These are phyloP conservation scores for Hanseniaspora clermontiae DNA, from an alignment of 805 yeast species.

Conservation along the genomic window DNA sequence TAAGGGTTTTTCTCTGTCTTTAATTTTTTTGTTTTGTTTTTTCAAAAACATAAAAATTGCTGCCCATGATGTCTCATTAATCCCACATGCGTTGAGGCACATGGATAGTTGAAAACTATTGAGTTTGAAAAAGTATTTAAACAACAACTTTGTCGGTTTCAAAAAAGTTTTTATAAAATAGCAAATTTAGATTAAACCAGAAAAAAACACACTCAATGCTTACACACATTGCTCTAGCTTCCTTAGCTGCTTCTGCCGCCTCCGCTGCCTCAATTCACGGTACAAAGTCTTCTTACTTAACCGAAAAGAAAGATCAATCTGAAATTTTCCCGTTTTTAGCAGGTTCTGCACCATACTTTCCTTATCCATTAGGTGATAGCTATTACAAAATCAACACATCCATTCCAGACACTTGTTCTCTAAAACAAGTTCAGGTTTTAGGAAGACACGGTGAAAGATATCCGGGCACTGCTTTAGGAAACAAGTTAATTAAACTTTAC, in stretches of 20 bases:
- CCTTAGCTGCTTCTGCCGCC: neutral
- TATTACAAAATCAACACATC: conserved; percentile 44
- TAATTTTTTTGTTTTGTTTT: too few relatives aligned
- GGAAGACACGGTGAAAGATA: conserved; percentile 74
- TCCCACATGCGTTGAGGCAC: too few relatives aligned
- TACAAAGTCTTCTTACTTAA: neutral
- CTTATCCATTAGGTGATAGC: conserved; percentile 24
- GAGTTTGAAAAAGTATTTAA: too few relatives aligned
- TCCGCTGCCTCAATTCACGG: neutral
- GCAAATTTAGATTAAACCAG: neutral
- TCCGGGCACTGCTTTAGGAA: conserved; percentile 38
- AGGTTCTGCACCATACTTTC: conserved; percentile 46
- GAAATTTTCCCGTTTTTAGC: conserved; percentile 38
- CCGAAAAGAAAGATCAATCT: conserved; percentile 15
- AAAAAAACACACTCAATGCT: neutral
- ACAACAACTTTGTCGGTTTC: too few relatives aligned
- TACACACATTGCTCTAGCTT: neutral
- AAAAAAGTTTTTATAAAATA: too few relatives aligned
- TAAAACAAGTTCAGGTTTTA: conserved; percentile 57
- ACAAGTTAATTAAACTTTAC: neutral
- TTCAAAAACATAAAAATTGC: too few relatives aligned
- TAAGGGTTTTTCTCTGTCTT: too few relatives aligned
- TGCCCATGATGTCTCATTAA: too few relatives aligned
- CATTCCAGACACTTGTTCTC: conserved; percentile 37
- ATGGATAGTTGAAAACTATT: too few relatives aligned